Evolutionary conservation across 768 basidiomycete species (phyloP).

Genomic region (Ramaria sp.): DNA sequence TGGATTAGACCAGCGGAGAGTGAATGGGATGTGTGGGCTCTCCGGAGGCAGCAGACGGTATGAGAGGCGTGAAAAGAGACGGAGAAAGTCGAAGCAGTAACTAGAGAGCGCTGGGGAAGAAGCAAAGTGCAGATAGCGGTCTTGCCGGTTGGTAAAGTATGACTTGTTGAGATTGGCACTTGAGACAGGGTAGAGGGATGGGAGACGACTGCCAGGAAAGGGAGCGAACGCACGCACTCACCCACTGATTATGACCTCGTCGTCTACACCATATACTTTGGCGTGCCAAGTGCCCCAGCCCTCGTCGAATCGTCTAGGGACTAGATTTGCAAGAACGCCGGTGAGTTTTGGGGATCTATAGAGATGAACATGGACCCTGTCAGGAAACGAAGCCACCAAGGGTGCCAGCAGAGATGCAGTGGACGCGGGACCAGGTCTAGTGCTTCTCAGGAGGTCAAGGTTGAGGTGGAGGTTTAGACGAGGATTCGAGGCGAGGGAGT

Average conservation of each 20-base stretch:
- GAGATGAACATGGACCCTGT: conserved; percentile 65
- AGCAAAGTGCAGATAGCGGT: conserved; percentile 78
- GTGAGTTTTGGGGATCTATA: conserved; percentile 83
- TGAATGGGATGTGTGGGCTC: conserved; percentile 32
- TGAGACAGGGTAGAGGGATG: not conserved
- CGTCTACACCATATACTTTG: conserved; percentile 90
- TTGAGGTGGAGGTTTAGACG: conserved; percentile 59
- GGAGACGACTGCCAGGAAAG: not conserved
- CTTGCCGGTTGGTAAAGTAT: conserved; percentile 92
- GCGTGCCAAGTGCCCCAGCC: conserved; percentile 99
- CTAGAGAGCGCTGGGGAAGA: conserved; percentile 54
- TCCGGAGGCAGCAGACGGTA: conserved; percentile 32
- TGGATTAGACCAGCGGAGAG: conserved; percentile 57
- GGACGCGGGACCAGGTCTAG: conserved; percentile 61
- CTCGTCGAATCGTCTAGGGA: conserved; percentile 92
- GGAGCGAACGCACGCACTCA: conserved; percentile 30
- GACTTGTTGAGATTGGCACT: conserved; percentile 91
- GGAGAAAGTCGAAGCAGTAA: conserved; percentile 77
- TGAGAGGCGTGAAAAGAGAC: conserved; percentile 59
- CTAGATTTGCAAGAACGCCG: conserved; percentile 59
- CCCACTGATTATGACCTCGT: conserved; percentile 91
- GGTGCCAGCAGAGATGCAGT: conserved; percentile 61
- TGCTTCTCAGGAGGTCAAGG: conserved; percentile 73
- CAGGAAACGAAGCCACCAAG: conserved; percentile 59
- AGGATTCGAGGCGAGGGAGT: conserved; percentile 47